Conservation (phyloP, 768 basidiomycete genomes). For the Naganishia vishniacii region DNA sequence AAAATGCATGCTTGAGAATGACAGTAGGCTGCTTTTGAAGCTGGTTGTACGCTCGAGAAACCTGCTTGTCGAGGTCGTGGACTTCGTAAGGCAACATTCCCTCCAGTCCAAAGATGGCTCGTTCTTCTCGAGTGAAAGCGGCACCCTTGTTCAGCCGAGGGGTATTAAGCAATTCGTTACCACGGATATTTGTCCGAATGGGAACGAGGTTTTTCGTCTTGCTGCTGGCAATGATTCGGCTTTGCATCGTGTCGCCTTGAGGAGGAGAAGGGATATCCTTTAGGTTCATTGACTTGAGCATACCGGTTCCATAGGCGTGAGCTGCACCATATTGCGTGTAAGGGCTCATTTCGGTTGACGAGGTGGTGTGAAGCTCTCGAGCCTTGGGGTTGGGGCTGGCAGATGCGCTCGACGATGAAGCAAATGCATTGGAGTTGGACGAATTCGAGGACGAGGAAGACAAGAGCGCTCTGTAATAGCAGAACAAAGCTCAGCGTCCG, state of each 20-base stretch:
- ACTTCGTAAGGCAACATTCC: conserved; percentile 52
- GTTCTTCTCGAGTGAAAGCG: conserved; percentile 65
- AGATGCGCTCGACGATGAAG: background rate
- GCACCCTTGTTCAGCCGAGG: conserved; percentile 61
- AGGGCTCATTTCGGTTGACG: conserved; percentile 8
- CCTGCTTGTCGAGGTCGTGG: conserved; percentile 44
- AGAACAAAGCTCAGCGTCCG: background rate
- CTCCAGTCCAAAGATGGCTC: conserved; percentile 60
- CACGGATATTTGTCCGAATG: conserved; percentile 51
- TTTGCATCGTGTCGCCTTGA: conserved; percentile 16
- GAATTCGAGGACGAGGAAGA: background rate
- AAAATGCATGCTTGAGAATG: conserved; percentile 68
- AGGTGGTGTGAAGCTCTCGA: conserved; percentile 12
- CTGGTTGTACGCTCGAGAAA: conserved; percentile 55
- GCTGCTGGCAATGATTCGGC: conserved; percentile 27
- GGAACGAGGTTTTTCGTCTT: conserved; percentile 29
- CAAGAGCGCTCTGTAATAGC: background rate
- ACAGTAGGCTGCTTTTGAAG: conserved; percentile 54
- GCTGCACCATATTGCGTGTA: conserved; percentile 15
- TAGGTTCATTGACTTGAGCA: conserved; percentile 7
- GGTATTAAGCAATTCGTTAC: conserved; percentile 60
- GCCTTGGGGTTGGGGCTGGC: conserved; percentile 4
- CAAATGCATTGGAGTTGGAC: background rate
- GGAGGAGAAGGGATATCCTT: conserved; percentile 17
- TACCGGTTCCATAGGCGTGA: conserved; percentile 18